phyloP scores from a whole-genome alignment of 768 basidiomycete genomes.

The Boletus tomentosulus region DNA sequence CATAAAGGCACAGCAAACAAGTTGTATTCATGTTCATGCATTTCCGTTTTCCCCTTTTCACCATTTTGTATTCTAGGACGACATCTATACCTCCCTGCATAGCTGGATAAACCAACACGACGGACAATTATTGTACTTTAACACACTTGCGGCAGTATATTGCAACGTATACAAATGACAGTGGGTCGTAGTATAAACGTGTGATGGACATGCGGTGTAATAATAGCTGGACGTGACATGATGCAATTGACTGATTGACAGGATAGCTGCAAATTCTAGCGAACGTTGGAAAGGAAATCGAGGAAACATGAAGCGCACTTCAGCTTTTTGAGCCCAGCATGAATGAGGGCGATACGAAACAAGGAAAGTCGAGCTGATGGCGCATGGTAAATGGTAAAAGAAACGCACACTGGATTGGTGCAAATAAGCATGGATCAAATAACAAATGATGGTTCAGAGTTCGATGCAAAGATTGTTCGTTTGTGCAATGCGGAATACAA shows the following conservation, averaged over 20 bases:
- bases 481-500: conserved; percentile 22
- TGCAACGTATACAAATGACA: conserved; percentile 29
- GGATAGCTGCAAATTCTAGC: conserved; percentile 27
- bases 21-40: conserved; percentile 10
- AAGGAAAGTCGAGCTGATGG: conserved; percentile 23
- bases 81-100: conserved; percentile 13
- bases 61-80: conserved; percentile 23
- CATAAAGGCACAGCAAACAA: conserved; percentile 2
- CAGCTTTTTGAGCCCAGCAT: conserved; percentile 23
- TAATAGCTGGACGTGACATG: conserved; percentile 18
- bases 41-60: conserved; percentile 3
- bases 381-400: conserved; percentile 27
- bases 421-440: conserved; percentile 35
- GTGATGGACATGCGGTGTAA: conserved; percentile 18
- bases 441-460: conserved; percentile 25
- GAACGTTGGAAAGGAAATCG: conserved; percentile 14
- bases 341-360: conserved; percentile 16
- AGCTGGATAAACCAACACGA: neutral
- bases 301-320: conserved; percentile 27
- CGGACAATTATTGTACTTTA: conserved; percentile 2
- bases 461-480: conserved; percentile 34
- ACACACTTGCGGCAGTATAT: conserved; percentile 25
- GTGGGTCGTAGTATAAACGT: conserved; percentile 26
- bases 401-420: conserved; percentile 29
- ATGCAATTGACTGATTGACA: conserved; percentile 24